phyloP scores from a whole-genome alignment of 495 filamentous ascomycete species.

The Aspergillus nidulans region DNA sequence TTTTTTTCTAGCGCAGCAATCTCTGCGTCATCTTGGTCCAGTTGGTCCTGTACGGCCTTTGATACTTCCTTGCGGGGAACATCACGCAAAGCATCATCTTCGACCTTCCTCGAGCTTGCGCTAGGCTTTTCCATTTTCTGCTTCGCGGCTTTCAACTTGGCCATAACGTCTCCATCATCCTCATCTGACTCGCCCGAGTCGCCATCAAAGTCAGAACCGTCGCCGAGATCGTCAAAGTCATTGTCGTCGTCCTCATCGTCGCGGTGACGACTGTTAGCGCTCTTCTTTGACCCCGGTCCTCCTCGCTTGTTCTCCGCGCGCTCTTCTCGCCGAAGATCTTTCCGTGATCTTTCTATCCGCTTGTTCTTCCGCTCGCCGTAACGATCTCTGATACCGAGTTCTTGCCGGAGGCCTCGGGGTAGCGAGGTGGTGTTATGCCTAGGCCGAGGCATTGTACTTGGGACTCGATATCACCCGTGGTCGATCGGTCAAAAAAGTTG shows the following conservation, averaged over 20 bases:
- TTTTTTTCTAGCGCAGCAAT: constrained; percentile 87
- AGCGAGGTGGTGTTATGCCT: constrained; percentile 57
- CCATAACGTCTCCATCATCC: constrained; percentile 10
- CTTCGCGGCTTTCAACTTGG: constrained; percentile 23
- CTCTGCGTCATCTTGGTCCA: constrained; percentile 73
- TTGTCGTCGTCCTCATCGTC: constrained; percentile 16
- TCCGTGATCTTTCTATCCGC: constrained; percentile 44
- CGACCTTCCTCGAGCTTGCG: constrained; percentile 43
- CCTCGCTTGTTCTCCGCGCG: constrained; percentile 51
- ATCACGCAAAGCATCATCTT: constrained; percentile 20
- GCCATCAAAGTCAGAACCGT: constrained; percentile 13
- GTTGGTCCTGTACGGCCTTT: constrained; percentile 55
- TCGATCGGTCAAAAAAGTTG: neutral
- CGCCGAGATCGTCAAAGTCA: constrained; percentile 21
- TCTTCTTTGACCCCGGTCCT: constrained; percentile 23
- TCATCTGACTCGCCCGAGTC: constrained; percentile 24
- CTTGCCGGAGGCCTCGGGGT: constrained; percentile 55
- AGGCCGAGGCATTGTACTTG: constrained; percentile 32
- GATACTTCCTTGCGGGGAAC: constrained; percentile 41
- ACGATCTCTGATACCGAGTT: constrained; percentile 50
- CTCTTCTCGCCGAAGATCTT: constrained; percentile 58
- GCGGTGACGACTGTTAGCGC: constrained; percentile 12
- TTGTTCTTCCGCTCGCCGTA: constrained; percentile 39
- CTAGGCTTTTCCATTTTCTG: constrained; percentile 27
- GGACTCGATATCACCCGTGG: no score